A percentile compares a stretch with the other conserved stretches of the same genome.
Evolutionary conservation across 2,329 filamentous ascomycete species (phyloP).

Genomic region (Pseudocercospora fuligena): DNA sequence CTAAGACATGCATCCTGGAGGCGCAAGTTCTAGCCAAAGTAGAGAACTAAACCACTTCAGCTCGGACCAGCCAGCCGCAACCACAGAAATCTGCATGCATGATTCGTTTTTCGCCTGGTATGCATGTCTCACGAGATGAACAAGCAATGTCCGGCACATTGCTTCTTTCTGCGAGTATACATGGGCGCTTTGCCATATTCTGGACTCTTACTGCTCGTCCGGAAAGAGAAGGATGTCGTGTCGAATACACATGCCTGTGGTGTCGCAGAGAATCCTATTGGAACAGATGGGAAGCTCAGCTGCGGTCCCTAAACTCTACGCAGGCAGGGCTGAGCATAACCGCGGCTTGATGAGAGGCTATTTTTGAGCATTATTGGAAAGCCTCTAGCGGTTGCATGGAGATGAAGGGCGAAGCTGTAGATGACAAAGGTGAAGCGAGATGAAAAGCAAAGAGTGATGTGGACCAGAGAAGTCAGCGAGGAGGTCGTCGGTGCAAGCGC

Average conservation of each 20-base stretch:
- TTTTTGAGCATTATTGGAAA: not conserved
- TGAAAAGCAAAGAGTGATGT: not conserved
- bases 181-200: not conserved
- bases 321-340: conserved; percentile 7
- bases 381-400: not conserved
- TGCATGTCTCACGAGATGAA: conserved; percentile 7
- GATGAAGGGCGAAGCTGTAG: not conserved
- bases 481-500: not conserved
- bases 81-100: not conserved
- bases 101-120: conserved; percentile 6
- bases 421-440: conserved; percentile 5
- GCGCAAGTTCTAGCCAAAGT: conserved; percentile 13
- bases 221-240: not conserved
- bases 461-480: not conserved
- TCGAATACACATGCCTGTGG: not conserved
- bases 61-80: not conserved
- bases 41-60: conserved; percentile 3
- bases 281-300: not conserved
- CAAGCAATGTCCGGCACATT: not conserved
- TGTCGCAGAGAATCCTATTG: not conserved
- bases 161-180: not conserved
- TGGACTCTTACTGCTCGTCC: not conserved
- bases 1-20: conserved; percentile 22
- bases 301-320: conserved; percentile 2
- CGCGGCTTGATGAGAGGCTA: conserved; percentile 3